These are phyloP conservation scores for Aspergillus calidoustus DNA, from an alignment of 2,329 filamentous ascomycete genomes.

Conservation along the genomic window DNA sequence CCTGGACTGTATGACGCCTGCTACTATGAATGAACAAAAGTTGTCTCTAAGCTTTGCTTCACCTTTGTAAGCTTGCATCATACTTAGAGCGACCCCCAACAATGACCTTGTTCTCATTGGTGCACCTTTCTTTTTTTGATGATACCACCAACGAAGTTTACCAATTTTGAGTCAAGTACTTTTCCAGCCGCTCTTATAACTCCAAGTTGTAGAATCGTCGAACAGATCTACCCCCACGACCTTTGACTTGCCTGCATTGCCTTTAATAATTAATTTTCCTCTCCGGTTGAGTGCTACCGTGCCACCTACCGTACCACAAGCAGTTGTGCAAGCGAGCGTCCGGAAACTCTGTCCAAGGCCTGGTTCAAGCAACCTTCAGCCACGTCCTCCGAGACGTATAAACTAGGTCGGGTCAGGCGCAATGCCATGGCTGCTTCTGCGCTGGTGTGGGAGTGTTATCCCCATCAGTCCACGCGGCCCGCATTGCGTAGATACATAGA, in stretches of 20 bases:
- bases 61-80: conserved; percentile 37
- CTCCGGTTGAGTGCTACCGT: not conserved
- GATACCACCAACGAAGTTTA: conserved; percentile 11
- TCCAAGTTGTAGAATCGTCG: not conserved
- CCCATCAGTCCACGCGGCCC: not conserved
- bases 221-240: not conserved
- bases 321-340: not conserved
- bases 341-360: not conserved
- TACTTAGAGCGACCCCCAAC: conserved; percentile 33
- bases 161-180: not conserved
- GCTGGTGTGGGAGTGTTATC: not conserved
- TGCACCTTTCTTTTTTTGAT: not conserved
- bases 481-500: not conserved
- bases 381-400: not conserved
- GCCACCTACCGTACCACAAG: not conserved
- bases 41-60: conserved; percentile 21
- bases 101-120: not conserved
- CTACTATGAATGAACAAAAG: conserved; percentile 29
- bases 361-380: not conserved
- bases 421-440: not conserved
- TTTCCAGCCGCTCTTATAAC: not conserved
- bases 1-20: conserved; percentile 41
- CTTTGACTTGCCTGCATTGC: not conserved
- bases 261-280: not conserved
- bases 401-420: not conserved